A percentile compares a stretch with the other conserved stretches of the same genome.
phyloP scores from a whole-genome alignment of 2,329 filamentous ascomycete species.

The Neonectria hederae region DNA sequence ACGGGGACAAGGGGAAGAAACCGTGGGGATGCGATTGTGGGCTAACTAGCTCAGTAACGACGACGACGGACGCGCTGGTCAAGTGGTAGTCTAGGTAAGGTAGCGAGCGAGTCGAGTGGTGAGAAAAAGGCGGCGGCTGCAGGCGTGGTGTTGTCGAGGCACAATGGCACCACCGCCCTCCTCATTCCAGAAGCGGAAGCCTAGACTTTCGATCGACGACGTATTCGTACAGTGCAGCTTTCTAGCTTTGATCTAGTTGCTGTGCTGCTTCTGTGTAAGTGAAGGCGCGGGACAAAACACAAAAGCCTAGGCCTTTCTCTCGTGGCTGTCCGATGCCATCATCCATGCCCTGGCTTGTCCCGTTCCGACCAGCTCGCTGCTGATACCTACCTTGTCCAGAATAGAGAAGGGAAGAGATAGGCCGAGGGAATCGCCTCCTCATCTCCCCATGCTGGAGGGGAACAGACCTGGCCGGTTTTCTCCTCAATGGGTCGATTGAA shows the following conservation, averaged over 20 bases:
- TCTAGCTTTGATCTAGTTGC: no score
- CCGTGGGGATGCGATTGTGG: conserved; percentile 17
- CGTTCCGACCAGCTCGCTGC: background rate
- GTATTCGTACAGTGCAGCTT: background rate
- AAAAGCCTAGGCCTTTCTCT: background rate
- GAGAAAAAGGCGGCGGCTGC: conserved; percentile 20
- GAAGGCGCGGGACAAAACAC: background rate
- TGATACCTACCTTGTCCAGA: conserved; percentile 17
- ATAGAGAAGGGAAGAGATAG: conserved; percentile 14
- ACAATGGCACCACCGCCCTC: conserved; percentile 35
- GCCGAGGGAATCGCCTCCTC: conserved; percentile 5
- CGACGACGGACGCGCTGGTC: no score
- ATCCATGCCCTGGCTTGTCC: background rate
- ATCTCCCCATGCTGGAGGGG: background rate
- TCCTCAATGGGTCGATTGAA: conserved; percentile 15
- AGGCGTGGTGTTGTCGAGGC: conserved; percentile 36
- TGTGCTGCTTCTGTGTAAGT: background rate
- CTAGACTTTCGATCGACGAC: background rate
- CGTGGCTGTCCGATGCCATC: background rate
- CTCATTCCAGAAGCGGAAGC: conserved; percentile 5
- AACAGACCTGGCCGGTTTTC: conserved; percentile 9
- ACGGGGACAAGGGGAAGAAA: conserved; percentile 8
- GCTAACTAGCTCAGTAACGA: conserved; percentile 9
- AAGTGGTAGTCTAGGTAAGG: no score
- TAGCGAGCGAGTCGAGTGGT: conserved; percentile 4